Evolutionary conservation across 202 grass and related monocot species (phyloP).

Genomic region (Dendrocalamus latiflorus): DNA sequence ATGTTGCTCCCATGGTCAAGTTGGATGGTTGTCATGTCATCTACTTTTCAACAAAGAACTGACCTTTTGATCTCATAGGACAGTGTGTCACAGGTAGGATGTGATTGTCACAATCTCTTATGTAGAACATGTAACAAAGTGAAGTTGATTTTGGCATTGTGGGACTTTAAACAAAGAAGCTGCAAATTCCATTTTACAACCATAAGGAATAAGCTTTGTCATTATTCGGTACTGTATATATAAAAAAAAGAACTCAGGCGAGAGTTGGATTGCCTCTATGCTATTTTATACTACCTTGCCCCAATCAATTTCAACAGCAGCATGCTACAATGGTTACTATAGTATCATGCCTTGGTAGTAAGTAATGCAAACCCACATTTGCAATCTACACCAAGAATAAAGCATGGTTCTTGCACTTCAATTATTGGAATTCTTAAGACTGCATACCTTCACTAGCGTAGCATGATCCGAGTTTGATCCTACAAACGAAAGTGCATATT

Average conservation of each 20-base stretch:
- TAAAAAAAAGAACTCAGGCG: background rate
- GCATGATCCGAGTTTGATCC: background rate
- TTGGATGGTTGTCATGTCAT: background rate
- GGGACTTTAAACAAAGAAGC: background rate
- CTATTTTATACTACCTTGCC: background rate
- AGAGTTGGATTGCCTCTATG: background rate
- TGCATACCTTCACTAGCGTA: background rate
- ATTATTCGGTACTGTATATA: background rate
- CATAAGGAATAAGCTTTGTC: background rate
- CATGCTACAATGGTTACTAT: background rate
- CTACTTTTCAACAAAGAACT: background rate
- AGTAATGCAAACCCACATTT: background rate
- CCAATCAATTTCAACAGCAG: background rate
- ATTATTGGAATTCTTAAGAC: background rate
- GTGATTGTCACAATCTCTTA: background rate
- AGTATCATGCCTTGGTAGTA: background rate
- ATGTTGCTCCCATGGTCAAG: background rate
- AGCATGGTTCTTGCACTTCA: background rate
- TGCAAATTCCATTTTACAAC: background rate
- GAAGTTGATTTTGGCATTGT: background rate
- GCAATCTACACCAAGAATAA: background rate
- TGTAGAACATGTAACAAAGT: background rate
- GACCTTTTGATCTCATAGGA: background rate
- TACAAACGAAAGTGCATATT: background rate
- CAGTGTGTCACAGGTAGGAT: background rate